phyloP scores from a whole-genome alignment of 176 grass and related monocot genomes.

The Eremochloa ophiuroides region DNA sequence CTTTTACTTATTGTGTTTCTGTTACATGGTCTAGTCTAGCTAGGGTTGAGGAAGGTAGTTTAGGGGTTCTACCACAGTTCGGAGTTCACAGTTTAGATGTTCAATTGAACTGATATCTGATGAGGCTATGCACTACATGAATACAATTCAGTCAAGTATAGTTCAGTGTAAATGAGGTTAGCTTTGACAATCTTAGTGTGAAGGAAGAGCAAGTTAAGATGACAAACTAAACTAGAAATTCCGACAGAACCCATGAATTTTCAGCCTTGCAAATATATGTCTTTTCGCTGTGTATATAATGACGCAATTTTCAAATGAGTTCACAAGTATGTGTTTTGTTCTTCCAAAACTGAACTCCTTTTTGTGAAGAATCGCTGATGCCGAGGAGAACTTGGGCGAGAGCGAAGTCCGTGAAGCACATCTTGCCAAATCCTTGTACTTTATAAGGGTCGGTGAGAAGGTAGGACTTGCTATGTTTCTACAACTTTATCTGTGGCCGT shows the following conservation, averaged over 20 bases:
- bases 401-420: conserved; percentile 99
- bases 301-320: background rate
- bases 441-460: conserved; percentile 85
- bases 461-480: conserved; percentile 23
- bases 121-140: background rate
- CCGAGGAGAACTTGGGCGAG: conserved; percentile 97
- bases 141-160: background rate
- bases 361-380: conserved; percentile 74
- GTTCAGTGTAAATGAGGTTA: background rate
- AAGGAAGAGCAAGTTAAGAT: background rate
- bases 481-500: background rate
- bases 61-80: background rate
- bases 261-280: background rate
- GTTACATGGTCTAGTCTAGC: background rate
- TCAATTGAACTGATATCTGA: background rate
- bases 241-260: background rate
- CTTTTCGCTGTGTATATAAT: background rate
- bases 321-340: background rate
- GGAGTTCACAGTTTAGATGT: background rate
- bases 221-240: background rate
- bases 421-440: conserved; percentile 89
- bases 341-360: background rate
- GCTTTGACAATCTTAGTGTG: background rate
- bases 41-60: background rate
- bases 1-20: background rate